Base-by-base conservation (phyloP, 768 basidiomycete genomes). In the Agrocybe pediades region DNA sequence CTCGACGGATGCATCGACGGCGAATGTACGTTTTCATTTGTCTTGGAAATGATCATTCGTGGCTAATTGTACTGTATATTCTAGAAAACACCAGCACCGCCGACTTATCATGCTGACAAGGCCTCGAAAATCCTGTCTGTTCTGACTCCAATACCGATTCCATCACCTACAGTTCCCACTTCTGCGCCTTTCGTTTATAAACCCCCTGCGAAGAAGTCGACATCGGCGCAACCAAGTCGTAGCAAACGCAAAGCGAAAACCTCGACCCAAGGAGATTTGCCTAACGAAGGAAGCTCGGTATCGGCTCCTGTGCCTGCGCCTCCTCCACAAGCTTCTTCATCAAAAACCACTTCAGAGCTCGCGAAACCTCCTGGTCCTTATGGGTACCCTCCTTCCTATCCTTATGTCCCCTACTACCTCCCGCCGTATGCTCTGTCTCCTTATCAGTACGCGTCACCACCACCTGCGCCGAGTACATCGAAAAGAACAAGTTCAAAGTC, bases 371-470 rank as follows among this genome's bases (percentile, higher is more conserved):
- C 57, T 9, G 46, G 47, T 11, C 29, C 52, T 25, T 60, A 55
- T 41, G 51, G 48, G 21, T 51, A 55, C 24, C 52, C 65, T 20
- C 46, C 60, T 9, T 51, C 64, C 21, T 61, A 62, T 39, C 50
- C 66, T 36, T 61, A 68, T 20, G 63, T 68, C 25, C 71, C 74
- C 8, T 78, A 73, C 60, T 77, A 75, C 53, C 61, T 72, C 61
- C 68, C 71, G 9, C 69, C 75, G 1, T 72, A 68, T 55, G 49
- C 64, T n/a, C 60, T 71, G 55, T 63, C 69, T 13, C 65, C 43
- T 19, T 23, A 49, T 15, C 55, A 29, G 5, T 51, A 13, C n/a
- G 4, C 46, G 40, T 58, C 56, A 36, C 60, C 58, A n/a, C 62
- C 60, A 25, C 60, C 45, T 41, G 49, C 52, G 45, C 55, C 49